These are phyloP conservation scores for Alternaria sp. DNA, from an alignment of 2,329 filamentous ascomycete genomes.

Conservation along the genomic window DNA sequence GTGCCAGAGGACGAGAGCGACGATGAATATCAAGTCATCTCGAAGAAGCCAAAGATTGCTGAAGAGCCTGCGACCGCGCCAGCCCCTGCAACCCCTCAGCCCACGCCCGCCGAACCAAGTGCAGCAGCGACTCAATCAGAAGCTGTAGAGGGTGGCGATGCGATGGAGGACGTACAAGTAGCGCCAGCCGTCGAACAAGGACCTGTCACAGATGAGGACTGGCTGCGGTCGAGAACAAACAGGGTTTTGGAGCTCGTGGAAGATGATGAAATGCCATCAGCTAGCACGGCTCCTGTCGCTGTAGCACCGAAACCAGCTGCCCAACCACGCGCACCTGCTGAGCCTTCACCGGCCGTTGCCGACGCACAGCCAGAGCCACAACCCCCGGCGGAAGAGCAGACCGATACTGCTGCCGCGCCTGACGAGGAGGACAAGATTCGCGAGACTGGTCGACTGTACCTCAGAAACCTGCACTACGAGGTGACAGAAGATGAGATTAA, in stretches of 20 bases:
- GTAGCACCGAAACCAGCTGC: not conserved
- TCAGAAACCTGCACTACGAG: constrained; percentile 86
- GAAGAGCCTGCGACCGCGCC: constrained; percentile 1
- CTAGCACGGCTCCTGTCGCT: not conserved
- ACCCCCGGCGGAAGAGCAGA: constrained; percentile 36
- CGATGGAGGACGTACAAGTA: constrained; percentile 22
- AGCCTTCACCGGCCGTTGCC: constrained; percentile 8
- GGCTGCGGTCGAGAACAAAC: constrained; percentile 88
- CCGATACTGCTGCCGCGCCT: constrained; percentile 45
- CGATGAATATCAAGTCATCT: constrained; percentile 74
- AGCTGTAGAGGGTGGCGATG: constrained; percentile 21
- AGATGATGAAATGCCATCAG: constrained; percentile 64
- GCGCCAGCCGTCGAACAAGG: constrained; percentile 38
- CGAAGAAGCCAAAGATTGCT: constrained; percentile 52
- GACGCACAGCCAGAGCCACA: constrained; percentile 14
- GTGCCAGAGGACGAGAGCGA: constrained; percentile 65
- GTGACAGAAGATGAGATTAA: constrained; percentile 79
- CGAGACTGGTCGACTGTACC: constrained; percentile 79
- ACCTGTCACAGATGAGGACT: constrained; percentile 79
- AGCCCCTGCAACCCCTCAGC: constrained; percentile 8
- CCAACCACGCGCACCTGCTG: constrained; percentile 16
- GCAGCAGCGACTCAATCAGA: not conserved
- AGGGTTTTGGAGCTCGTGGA: constrained; percentile 84
- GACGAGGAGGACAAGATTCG: constrained; percentile 68
- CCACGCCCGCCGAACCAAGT: not conserved